Percentiles rank a stretch among this genome's conserved stretches.
Evolutionary conservation across 116 monocot species (phyloP).

Genomic region (Iris pallida): DNA sequence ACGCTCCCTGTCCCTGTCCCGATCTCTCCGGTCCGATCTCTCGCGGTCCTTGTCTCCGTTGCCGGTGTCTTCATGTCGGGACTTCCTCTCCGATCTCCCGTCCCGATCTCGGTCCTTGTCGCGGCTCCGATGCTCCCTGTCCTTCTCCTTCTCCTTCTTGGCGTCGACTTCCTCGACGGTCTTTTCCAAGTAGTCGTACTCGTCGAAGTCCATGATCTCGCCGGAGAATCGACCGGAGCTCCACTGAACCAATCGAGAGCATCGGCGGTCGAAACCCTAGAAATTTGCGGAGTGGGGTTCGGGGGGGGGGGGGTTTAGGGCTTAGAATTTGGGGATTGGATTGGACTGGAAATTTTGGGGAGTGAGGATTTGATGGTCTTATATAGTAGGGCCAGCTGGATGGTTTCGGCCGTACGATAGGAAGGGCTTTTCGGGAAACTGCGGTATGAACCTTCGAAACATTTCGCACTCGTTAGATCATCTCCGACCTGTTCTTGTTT

Average conservation of each 20-base stretch:
- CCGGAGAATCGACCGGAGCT: background rate
- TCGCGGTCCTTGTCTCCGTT: conserved; percentile 9
- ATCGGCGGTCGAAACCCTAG: conserved; percentile 1
- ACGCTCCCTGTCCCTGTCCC: conserved; percentile 6
- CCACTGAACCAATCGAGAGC: background rate
- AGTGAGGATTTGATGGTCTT: too few species aligned
- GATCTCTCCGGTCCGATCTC: background rate
- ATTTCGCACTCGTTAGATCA: too few species aligned
- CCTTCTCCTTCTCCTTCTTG: conserved; percentile 9
- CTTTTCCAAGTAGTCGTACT: conserved; percentile 30
- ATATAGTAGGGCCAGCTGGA: too few species aligned
- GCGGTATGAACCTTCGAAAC: too few species aligned
- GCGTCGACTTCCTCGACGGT: conserved; percentile 16
- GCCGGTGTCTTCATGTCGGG: background rate
- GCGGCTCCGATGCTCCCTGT: conserved; percentile 3
- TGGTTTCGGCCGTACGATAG: too few species aligned
- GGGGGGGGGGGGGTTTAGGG: background rate
- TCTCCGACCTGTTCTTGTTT: too few species aligned
- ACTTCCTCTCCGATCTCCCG: conserved; percentile 8
- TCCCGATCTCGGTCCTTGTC: background rate
- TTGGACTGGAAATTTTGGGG: too few species aligned
- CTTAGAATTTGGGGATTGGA: background rate
- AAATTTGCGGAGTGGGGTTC: background rate
- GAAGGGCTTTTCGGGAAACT: too few species aligned
- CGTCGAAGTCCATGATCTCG: conserved; percentile 28